Evolutionary conservation across 129 eudicot genomes (phyloP).

Genomic region (Logfia minima): DNA sequence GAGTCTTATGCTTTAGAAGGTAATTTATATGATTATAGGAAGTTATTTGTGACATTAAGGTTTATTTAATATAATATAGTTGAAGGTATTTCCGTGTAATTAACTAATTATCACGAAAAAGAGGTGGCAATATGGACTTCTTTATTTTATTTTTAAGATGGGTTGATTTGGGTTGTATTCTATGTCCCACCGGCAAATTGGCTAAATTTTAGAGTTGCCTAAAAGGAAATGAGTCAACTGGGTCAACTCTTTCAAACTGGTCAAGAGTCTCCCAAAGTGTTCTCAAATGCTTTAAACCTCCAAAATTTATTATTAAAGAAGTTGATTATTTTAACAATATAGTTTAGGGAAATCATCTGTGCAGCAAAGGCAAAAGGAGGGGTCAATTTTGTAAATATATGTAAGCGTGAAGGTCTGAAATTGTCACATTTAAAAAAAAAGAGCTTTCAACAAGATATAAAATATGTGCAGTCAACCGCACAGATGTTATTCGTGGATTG

Average conservation of each 20-base stretch:
- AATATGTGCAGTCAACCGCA: no score
- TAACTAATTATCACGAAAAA: not conserved
- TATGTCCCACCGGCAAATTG: not conserved
- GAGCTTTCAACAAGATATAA: not conserved
- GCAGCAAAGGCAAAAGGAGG: no score
- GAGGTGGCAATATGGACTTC: not conserved
- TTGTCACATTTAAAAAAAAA: not conserved
- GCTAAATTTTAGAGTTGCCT: not conserved
- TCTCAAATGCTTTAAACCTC: not conserved
- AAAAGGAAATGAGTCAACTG: not conserved
- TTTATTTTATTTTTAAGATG: not conserved
- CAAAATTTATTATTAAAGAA: not conserved
- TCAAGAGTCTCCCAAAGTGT: not conserved
- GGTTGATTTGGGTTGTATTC: not conserved
- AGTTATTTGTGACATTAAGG: not conserved
- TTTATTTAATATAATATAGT: not conserved
- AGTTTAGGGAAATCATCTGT: not conserved
- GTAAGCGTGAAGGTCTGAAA: no score
- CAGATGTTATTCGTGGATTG: not conserved
- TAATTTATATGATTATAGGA: conserved; percentile 25
- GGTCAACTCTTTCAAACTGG: not conserved
- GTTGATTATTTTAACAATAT: not conserved
- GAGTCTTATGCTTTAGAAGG: conserved; percentile 59
- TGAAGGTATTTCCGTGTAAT: conserved; percentile 11
- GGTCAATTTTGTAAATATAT: no score